Percentiles rank a stretch among this genome's conserved stretches.
phyloP scores from a whole-genome alignment of 805 yeast species.

The Candida sanyiensis region DNA sequence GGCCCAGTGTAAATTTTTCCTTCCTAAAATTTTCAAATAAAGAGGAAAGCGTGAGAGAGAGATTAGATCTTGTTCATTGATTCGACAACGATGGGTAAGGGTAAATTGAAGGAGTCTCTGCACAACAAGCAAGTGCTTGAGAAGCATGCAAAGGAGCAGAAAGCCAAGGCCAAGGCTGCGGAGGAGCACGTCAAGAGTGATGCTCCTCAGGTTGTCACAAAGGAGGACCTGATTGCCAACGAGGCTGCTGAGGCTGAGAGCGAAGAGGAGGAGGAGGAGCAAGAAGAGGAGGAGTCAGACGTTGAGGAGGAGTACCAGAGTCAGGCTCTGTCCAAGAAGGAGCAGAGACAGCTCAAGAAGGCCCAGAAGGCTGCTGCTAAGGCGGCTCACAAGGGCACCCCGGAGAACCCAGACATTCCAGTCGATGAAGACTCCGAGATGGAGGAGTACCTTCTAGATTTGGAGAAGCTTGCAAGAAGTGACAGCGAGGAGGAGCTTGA shows the following conservation, averaged over 20 bases:
- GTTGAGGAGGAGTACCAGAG: conserved; percentile 37
- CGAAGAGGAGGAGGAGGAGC: conserved; percentile 14
- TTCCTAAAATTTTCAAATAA: conserved; percentile 6
- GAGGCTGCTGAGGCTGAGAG: conserved; percentile 16
- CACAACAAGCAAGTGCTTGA: conserved; percentile 16
- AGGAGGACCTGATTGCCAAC: conserved; percentile 25
- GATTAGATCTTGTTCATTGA: not conserved
- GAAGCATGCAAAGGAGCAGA: conserved; percentile 17
- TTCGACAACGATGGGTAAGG: conserved; percentile 22
- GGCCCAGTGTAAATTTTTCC: conserved; percentile 8
- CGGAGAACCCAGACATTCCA: conserved; percentile 34
- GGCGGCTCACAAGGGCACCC: conserved; percentile 21
- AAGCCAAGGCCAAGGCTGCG: conserved; percentile 16
- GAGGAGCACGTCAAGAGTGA: conserved; percentile 22
- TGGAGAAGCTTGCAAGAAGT: conserved; percentile 51
- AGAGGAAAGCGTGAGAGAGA: not conserved
- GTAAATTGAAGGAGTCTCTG: conserved; percentile 23
- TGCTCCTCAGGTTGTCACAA: conserved; percentile 29
- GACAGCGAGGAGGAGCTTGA: conserved; percentile 36
- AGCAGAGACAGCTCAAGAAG: conserved; percentile 54
- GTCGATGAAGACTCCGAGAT: conserved; percentile 41
- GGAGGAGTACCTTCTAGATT: conserved; percentile 41
- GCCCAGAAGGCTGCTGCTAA: conserved; percentile 23
- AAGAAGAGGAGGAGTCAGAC: conserved; percentile 17
- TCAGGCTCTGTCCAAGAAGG: conserved; percentile 53